Evolutionary conservation across 148 eudicot species (phyloP).

Genomic region (Agrostemma githago): DNA sequence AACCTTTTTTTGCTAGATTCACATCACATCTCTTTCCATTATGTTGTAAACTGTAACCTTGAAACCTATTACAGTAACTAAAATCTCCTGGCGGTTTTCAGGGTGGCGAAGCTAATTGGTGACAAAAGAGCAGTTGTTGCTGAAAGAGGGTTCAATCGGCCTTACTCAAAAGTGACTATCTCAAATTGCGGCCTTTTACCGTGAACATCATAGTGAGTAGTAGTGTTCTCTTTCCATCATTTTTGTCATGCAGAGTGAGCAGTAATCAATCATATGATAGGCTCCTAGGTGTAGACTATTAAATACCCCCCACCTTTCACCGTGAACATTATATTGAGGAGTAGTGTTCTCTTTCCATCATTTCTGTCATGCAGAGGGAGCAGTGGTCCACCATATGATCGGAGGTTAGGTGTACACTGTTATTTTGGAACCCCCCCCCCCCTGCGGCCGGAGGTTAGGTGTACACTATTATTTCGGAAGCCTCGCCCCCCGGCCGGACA

Average conservation of each 20-base stretch:
- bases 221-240: slow-evolving; percentile 16
- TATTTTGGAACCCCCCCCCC: no score
- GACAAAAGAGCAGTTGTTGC: slow-evolving; percentile 97
- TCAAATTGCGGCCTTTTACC: slow-evolving; percentile 74
- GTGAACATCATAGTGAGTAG: slow-evolving; percentile 19
- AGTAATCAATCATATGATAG: slow-evolving; percentile 2
- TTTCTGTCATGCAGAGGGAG: slow-evolving; percentile 26
- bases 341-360: slow-evolving; percentile 16
- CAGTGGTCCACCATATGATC: slow-evolving; percentile 3
- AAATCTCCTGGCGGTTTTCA: slow-evolving; percentile 18
- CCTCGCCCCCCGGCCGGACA: no score
- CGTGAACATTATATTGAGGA: slow-evolving; percentile 22
- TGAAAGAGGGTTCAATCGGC: slow-evolving; percentile 93
- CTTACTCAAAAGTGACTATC: slow-evolving; percentile 69
- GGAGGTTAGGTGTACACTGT: no score
- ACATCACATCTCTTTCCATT: background rate
- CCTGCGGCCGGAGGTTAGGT: no score
- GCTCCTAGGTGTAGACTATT: no score
- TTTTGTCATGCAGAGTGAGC: slow-evolving; percentile 27
- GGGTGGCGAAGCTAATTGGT: slow-evolving; percentile 76
- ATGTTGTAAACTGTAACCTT: slow-evolving; percentile 2
- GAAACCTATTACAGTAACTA: no score
- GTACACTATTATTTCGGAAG: no score
- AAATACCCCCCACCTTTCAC: no score
- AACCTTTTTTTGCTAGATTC: background rate